Base-by-base conservation (phyloP, 768 basidiomycete species). In the Suillus luteus region DNA sequence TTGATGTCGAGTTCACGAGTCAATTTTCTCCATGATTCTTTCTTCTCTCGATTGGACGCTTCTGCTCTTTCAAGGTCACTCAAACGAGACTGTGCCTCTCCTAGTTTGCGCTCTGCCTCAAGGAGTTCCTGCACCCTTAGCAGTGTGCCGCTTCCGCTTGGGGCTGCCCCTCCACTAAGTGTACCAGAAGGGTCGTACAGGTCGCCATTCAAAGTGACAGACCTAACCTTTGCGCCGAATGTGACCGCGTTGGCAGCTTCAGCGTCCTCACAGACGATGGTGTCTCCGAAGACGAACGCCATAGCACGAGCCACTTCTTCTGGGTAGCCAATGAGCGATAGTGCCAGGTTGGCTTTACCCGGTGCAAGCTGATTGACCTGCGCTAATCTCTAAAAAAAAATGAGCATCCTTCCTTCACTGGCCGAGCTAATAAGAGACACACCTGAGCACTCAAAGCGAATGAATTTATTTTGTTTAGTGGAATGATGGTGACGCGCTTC, bases 181-280 rank as follows among this genome's bases (percentile, higher is more conserved):
- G 92, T 96, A 8, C 96, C 96, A 9, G 91, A 91, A 2, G 97
- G 96, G 66, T 99, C 97, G 74, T 99, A 99, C 12, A 97, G 86
- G 71, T 99, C 97, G 2, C 97, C 97, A 2, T 93, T 90, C 24
- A 97, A 81, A 8, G 97, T 99, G 55, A 99, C 95, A 11, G 93
- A 95, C 59, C 88, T 88, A 57, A 92, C 87, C 33, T 75, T 75
- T 5, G 74, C 74, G 11, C 86, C 81, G 80, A 98, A 99, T 0
- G 97, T 97, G 49, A 97, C 92, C 0, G 79, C 76, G 72, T 94
- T 93, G 1, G 97, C 97, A 0, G 95, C 83, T 22, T 89, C 88
- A 3, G 95, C 85, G 68, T 96, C 94, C 55, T 89, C 87, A 73
- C 96, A 98, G 72, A 99, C 89, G 65, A 99, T 83, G 3, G 92